These are phyloP conservation scores for Saccharomyces hybrid DNA, from an alignment of 1,139 yeast species.

Conservation along the genomic window DNA sequence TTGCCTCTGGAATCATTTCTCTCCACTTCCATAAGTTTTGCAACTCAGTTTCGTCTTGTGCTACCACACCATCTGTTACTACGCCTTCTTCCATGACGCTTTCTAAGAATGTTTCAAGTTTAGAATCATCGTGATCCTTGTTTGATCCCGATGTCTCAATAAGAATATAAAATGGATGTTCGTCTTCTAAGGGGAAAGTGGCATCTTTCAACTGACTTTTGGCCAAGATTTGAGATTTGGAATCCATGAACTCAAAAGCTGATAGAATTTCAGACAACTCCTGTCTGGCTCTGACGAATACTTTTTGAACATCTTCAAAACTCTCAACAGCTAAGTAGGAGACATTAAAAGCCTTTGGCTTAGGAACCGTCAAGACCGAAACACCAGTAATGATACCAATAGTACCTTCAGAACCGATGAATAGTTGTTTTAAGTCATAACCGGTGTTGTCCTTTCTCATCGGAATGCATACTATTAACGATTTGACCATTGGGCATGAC, in stretches of 20 bases:
- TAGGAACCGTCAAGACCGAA: slow-evolving; percentile 83
- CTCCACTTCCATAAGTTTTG: slow-evolving; percentile 89
- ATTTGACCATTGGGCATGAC: slow-evolving; percentile 86
- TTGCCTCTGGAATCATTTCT: slow-evolving; percentile 86
- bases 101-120: slow-evolving; percentile 74
- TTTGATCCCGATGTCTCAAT: slow-evolving; percentile 93
- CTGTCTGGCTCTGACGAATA: slow-evolving; percentile 68
- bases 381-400: slow-evolving; percentile 86
- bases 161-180: slow-evolving; percentile 78
- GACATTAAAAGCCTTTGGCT: slow-evolving; percentile 80
- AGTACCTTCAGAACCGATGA: slow-evolving; percentile 91
- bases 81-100: slow-evolving; percentile 74
- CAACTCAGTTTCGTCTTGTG: slow-evolving; percentile 88
- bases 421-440: slow-evolving; percentile 81
- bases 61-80: slow-evolving; percentile 86
- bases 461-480: slow-evolving; percentile 71
- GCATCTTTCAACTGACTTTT: slow-evolving; percentile 44
- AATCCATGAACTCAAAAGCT: slow-evolving; percentile 94
- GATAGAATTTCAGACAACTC: slow-evolving; percentile 82
- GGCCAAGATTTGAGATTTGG: slow-evolving; percentile 61
- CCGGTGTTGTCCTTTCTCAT: slow-evolving; percentile 93
- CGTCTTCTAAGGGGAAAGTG: slow-evolving; percentile 71
- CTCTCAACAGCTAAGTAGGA: slow-evolving; percentile 80
- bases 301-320: slow-evolving; percentile 74
- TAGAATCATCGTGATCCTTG: slow-evolving; percentile 74